Percentiles rank a stretch among this genome's conserved stretches.
phyloP scores from a whole-genome alignment of 2,329 filamentous ascomycete genomes.

The Nemania sp. region DNA sequence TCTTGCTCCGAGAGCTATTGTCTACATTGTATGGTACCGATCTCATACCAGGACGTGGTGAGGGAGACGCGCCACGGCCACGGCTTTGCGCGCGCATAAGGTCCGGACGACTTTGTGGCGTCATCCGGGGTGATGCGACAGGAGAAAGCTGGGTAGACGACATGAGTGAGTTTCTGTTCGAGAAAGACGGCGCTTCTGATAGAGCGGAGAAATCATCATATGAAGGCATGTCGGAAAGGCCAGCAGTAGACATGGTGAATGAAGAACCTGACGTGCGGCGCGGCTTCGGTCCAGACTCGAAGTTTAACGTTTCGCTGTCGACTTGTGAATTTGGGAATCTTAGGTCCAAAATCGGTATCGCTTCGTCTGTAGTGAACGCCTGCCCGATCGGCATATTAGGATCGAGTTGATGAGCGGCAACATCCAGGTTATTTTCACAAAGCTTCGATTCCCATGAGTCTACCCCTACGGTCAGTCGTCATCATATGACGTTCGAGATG shows the following conservation, averaged over 20 bases:
- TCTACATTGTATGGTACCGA: constrained; percentile 74
- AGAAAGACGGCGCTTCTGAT: constrained; percentile 69
- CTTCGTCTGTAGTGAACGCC: constrained; percentile 65
- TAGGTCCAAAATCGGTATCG: constrained; percentile 64
- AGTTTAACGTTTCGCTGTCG: constrained; percentile 55
- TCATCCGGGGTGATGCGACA: constrained; percentile 70
- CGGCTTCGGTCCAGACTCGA: constrained; percentile 57
- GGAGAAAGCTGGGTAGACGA: constrained; percentile 73
- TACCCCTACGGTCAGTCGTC: constrained; percentile 36
- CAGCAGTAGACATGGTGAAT: constrained; percentile 70
- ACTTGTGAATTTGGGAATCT: constrained; percentile 52
- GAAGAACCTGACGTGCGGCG: constrained; percentile 73
- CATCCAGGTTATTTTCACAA: constrained; percentile 59
- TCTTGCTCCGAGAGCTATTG: constrained; percentile 64
- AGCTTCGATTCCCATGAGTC: constrained; percentile 58
- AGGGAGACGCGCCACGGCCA: constrained; percentile 68
- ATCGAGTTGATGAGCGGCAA: constrained; percentile 59
- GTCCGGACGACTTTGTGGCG: constrained; percentile 62
- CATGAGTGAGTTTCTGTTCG: constrained; percentile 71
- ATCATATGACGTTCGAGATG: constrained; percentile 12
- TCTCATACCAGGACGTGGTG: constrained; percentile 68
- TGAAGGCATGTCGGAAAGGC: constrained; percentile 68
- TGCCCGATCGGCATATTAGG: constrained; percentile 63
- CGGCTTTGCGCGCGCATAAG: constrained; percentile 67
- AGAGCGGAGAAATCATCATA: constrained; percentile 72